Percentiles rank a stretch among this genome's conserved stretches.
Evolutionary conservation across 495 filamentous ascomycete species (phyloP).

Genomic region (Podospora pseudoanserina): DNA sequence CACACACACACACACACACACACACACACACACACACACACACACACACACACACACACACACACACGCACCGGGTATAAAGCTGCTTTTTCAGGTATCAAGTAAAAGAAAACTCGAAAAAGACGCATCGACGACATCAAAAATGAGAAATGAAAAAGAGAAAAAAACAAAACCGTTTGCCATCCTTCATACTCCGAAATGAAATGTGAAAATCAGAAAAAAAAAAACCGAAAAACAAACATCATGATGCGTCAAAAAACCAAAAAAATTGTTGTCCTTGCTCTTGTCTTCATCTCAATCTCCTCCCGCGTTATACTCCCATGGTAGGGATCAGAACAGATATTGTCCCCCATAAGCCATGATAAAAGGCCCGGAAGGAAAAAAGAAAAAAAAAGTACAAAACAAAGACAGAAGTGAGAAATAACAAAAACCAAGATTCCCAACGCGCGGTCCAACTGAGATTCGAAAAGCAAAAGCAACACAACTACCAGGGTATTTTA

Average conservation of each 20-base stretch:
- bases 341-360: not conserved
- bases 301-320: not conserved
- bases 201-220: not conserved
- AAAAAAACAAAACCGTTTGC: not conserved
- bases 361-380: conserved; percentile 7
- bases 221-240: not conserved
- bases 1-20: not conserved
- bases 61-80: conserved; percentile 14
- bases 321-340: not conserved
- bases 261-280: not conserved
- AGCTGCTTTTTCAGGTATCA: conserved; percentile 11
- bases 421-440: conserved; percentile 38
- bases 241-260: not conserved
- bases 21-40: not conserved
- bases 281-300: not conserved
- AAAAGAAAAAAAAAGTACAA: conserved; percentile 6
- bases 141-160: not conserved
- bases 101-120: not conserved
- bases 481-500: conserved; percentile 46
- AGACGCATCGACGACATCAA: not conserved
- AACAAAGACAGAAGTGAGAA: conserved; percentile 7
- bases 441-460: conserved; percentile 46
- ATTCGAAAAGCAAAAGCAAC: conserved; percentile 35
- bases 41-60: not conserved
- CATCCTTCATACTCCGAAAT: not conserved